Evolutionary conservation across 768 basidiomycete genomes (phyloP).

Genomic region (Pulveroboletus sp.): DNA sequence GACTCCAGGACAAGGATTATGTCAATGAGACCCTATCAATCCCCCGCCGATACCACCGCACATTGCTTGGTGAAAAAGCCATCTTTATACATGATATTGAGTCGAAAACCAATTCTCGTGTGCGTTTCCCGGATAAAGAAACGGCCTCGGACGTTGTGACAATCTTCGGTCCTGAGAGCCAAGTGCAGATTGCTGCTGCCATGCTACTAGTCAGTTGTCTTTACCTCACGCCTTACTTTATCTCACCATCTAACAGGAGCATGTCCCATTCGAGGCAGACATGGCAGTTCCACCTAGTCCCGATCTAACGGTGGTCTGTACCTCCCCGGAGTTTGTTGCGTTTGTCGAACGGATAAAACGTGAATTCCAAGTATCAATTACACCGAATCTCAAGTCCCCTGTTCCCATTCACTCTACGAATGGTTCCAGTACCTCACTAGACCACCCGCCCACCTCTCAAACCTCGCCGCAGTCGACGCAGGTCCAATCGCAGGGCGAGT

Average conservation of each 20-base stretch:
- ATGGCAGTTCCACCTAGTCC: slow-evolving; percentile 82
- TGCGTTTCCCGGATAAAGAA: slow-evolving; percentile 92
- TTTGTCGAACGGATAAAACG: slow-evolving; percentile 89
- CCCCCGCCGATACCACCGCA: slow-evolving; percentile 92
- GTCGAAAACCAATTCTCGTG: slow-evolving; percentile 88
- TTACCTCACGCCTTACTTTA: not conserved
- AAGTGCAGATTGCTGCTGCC: slow-evolving; percentile 93
- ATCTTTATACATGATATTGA: slow-evolving; percentile 98
- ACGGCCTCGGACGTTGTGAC: slow-evolving; percentile 90
- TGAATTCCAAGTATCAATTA: slow-evolving; percentile 88
- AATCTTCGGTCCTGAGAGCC: slow-evolving; percentile 96
- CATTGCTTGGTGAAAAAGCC: slow-evolving; percentile 89
- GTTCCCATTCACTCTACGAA: slow-evolving; percentile 37
- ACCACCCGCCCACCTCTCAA: slow-evolving; percentile 35
- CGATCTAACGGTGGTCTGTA: slow-evolving; percentile 71
- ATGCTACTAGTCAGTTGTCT: slow-evolving; percentile 75
- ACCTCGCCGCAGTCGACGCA: slow-evolving; percentile 17
- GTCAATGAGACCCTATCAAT: slow-evolving; percentile 90
- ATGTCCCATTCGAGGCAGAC: slow-evolving; percentile 94
- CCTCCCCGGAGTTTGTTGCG: slow-evolving; percentile 77
- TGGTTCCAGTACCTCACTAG: slow-evolving; percentile 46
- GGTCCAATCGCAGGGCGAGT: slow-evolving; percentile 45
- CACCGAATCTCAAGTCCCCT: slow-evolving; percentile 64
- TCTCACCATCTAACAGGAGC: slow-evolving; percentile 55
- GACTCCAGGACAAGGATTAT: slow-evolving; percentile 87